Base-by-base conservation (phyloP, 2,329 filamentous ascomycete genomes). In the Grosmannia huntii region DNA sequence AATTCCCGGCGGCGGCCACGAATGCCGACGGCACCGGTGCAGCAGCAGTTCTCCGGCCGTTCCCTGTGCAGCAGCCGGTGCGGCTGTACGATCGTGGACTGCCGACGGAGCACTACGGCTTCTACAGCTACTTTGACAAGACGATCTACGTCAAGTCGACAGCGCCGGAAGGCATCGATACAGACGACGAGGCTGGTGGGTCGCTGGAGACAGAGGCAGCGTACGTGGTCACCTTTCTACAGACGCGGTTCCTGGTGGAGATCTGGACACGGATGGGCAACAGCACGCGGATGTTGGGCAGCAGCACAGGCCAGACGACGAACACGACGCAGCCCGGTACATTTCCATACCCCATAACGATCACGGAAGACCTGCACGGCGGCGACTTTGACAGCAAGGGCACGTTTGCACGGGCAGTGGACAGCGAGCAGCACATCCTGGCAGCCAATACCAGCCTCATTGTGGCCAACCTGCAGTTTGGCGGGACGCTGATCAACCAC, bases 101-200 rank as follows among this genome's bases (percentile, higher is more conserved):
- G 31, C 74, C 80, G 2, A 86, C 85, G 0, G 92, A 97, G 69
- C 90, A 96, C 71, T 96, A 95, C 70, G 90, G 89, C 2, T 96
- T 96, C 73, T 96, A 96, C 73, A 88, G 82, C 0, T 95, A 96
- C 75, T 97, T 88, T 70, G 85, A 90, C 71, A 89, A 90, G 63
- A 87, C 86, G 10, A 89, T 95, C 62, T 95, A 92, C 74, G 76
- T 95, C 61, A 83, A 84, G 64, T 84, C 82, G 19, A 72, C 77
- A 12, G 66, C 68, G 16, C 68, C 72, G n/a, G 41, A 48, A n/a
- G 25, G 23, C 9, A 67, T 72, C 54, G 1, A 69, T 75, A 2
- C 71, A 75, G 1, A 71, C 76, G 1, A 71, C 63, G 65, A 72
- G 52, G 71, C 81, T 60, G 83, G 83, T 46, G 83, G 83, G 10